These are phyloP conservation scores for Pyrenophora graminea DNA, from an alignment of 2,329 filamentous ascomycete genomes.

Conservation along the genomic window DNA sequence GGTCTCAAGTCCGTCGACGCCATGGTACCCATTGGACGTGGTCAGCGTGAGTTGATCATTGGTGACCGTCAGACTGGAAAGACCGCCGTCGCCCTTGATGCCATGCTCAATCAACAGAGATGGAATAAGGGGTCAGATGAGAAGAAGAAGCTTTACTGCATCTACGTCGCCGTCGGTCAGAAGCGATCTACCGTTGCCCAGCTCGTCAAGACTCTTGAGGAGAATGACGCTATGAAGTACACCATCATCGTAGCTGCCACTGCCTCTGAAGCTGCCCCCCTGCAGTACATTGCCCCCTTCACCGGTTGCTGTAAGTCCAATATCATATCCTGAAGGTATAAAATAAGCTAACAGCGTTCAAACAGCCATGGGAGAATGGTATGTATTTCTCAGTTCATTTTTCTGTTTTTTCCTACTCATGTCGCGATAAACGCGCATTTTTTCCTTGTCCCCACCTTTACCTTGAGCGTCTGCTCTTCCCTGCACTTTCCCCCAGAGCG, in stretches of 20 bases:
- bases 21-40: conserved; percentile 99
- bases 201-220: conserved; percentile 99
- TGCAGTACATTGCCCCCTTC: conserved; percentile 90
- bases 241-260: conserved; percentile 91
- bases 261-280: conserved; percentile 91
- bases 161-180: conserved; percentile 99
- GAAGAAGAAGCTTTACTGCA: conserved; percentile 98
- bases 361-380: conserved; percentile 56
- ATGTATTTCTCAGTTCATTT: neutral
- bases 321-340: too few species aligned
- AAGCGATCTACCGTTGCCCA: conserved; percentile 99
- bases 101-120: conserved; percentile 99
- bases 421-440: too few species aligned
- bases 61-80: conserved; percentile 99
- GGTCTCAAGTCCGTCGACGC: conserved; percentile 99
- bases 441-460: too few species aligned
- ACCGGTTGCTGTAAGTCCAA: conserved; percentile 60
- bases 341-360: neutral
- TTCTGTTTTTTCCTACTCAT: too few species aligned
- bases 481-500: too few species aligned
- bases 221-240: conserved; percentile 99
- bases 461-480: too few species aligned
- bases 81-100: conserved; percentile 96
- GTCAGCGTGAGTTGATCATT: conserved; percentile 99
- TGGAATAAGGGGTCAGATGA: conserved; percentile 91